These are phyloP conservation scores for Cucurbita maxima DNA, from an alignment of 306 rosid genomes.

Conservation along the genomic window DNA sequence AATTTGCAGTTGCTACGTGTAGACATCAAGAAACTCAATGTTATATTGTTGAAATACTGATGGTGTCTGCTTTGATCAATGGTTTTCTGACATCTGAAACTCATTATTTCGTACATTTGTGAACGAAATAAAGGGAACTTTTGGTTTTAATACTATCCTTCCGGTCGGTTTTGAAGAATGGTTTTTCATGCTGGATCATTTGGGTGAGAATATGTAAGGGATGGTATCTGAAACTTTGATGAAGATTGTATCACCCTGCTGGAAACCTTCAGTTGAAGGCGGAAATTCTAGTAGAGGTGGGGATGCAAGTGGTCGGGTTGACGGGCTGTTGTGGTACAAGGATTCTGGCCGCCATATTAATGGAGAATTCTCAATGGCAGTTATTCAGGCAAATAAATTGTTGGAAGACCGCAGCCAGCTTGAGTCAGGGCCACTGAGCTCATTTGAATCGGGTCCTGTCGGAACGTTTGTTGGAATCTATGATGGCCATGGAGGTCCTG, in stretches of 20 bases:
- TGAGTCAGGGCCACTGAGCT: slow-evolving; percentile 77
- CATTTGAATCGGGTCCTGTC: slow-evolving; percentile 28
- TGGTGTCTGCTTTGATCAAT: slow-evolving; percentile 39
- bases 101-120: slow-evolving; percentile 26
- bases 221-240: slow-evolving; percentile 62
- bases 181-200: slow-evolving; percentile 35
- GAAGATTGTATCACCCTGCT: slow-evolving; percentile 66
- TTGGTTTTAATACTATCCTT: slow-evolving; percentile 21
- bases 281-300: slow-evolving; percentile 42
- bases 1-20: slow-evolving; percentile 39
- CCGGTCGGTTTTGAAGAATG: slow-evolving; percentile 20
- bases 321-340: slow-evolving; percentile 79
- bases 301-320: slow-evolving; percentile 45
- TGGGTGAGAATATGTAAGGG: slow-evolving; percentile 75
- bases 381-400: slow-evolving; percentile 80
- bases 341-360: slow-evolving; percentile 55
- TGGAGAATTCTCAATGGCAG: slow-evolving; percentile 96
- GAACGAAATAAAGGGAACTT: slow-evolving; percentile 27
- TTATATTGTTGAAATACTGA: slow-evolving; percentile 27
- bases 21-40: slow-evolving; percentile 26
- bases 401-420: slow-evolving; percentile 93
- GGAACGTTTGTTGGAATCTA: slow-evolving; percentile 89
- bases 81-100: slow-evolving; percentile 47
- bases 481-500: slow-evolving; percentile 98
- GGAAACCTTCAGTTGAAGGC: slow-evolving; percentile 41